These are phyloP conservation scores for Anthracocystis panici-leucophaei DNA, from an alignment of 1,284 basidiomycete species.

Conservation along the genomic window DNA sequence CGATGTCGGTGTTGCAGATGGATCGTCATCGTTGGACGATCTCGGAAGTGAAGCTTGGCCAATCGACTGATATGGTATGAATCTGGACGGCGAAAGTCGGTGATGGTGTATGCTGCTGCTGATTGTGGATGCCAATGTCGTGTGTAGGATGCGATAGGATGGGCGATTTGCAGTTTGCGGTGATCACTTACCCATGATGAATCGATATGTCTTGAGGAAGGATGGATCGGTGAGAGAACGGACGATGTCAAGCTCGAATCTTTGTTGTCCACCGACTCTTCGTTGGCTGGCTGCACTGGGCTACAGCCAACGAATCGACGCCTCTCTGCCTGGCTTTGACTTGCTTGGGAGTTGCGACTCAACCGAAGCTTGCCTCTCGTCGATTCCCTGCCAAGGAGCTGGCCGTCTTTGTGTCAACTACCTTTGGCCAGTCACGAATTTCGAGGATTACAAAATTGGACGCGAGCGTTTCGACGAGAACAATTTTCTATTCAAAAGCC, in stretches of 20 bases:
- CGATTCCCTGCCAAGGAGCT: no score
- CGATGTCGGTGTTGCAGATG: background rate
- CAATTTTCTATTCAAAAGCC: no score
- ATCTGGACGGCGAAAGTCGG: slow-evolving; percentile 1
- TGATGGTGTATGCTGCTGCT: slow-evolving; percentile 15
- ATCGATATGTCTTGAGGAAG: slow-evolving; percentile 59
- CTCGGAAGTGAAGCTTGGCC: background rate
- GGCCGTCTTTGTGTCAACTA: no score
- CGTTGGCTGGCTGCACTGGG: background rate
- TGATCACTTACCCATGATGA: slow-evolving; percentile 57
- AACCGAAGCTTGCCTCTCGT: background rate
- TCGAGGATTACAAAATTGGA: no score
- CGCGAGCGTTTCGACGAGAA: no score
- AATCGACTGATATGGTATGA: background rate
- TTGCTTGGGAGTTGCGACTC: background rate
- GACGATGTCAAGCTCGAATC: slow-evolving; percentile 49
- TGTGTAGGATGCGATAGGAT: slow-evolving; percentile 28
- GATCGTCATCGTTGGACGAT: background rate
- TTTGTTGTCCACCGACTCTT: slow-evolving; percentile 22
- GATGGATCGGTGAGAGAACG: slow-evolving; percentile 52
- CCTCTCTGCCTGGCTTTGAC: background rate
- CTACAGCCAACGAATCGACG: background rate
- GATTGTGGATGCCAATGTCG: slow-evolving; percentile 8
- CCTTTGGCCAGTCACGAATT: no score
- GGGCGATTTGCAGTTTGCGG: slow-evolving; percentile 28